Evolutionary conservation across 768 basidiomycete species (phyloP), one percentile per base, ranked within the genome.

Genomic region (Suillus brevipes): DNA sequence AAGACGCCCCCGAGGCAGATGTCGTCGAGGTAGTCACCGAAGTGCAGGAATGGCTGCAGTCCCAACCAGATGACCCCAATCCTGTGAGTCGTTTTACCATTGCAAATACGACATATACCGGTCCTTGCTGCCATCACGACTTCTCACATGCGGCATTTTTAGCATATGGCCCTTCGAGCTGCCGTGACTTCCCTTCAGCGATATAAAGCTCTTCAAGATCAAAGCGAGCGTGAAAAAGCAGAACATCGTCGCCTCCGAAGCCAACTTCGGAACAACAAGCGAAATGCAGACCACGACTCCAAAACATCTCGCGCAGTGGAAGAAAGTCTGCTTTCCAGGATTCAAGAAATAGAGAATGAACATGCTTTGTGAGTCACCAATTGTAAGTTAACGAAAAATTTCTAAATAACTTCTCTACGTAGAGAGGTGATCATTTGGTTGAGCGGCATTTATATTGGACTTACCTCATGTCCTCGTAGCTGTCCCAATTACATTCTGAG

Each of bases 1-100:
- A 78, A 47, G 71, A 76, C 37, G 66, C 71, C 12, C 67, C 74
- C 23, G 79, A 74, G 55, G 69, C 67, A 14, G 72, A 80, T 40
- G 77, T 81, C 37, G 71, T 74, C 53, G 78, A 77, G 9, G 71
- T 87, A 25, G 74, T 83, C 31, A 70, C 70, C 25, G 85, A 87
- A 69, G 83, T 85, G 45, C 81, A 84, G 60, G 68, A 71, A 38
- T 90, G 86, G 85, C 78, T 90, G 60, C 70, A 71, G 25, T 66
- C 67, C n/a, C 81, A 78, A 50, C 65, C 78, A 37, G 74, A 78
- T 0, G 83, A 82, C 60, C 81, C 82, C 56, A 70, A 78, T 70
- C 65, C 68, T 52, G 72, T 77, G 73, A 67, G 72, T 75, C 31
- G 36, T 67, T 66, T 59, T 68, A 38, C 56, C 12, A 23, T 4